phyloP scores from a whole-genome alignment of 306 rosid species.

The Malus sieversii region DNA sequence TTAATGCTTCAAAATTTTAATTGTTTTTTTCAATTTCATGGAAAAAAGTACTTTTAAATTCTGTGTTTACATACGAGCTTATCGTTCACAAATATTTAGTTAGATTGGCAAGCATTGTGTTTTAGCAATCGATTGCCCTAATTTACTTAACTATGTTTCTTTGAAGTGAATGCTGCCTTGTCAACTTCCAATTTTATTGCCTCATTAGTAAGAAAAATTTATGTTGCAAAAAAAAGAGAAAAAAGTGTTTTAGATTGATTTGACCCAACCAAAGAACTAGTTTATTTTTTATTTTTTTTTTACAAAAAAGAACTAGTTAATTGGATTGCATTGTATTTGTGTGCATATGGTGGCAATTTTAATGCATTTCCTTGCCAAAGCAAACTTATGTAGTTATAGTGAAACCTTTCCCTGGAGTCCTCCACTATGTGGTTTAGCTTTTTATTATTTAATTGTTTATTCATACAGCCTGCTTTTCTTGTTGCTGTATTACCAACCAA shows the following conservation, averaged over 20 bases:
- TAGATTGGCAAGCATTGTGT: not conserved
- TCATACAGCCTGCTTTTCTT: conserved; percentile 83
- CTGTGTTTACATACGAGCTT: not conserved
- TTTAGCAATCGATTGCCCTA: not conserved
- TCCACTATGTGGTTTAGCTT: not conserved
- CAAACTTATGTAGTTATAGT: not conserved
- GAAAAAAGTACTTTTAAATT: not conserved
- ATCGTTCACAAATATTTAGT: not conserved
- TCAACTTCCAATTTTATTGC: not conserved
- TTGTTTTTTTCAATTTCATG: not conserved
- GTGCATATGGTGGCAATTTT: not conserved
- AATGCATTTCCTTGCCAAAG: not conserved
- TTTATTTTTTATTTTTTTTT: not conserved
- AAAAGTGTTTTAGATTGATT: not conserved
- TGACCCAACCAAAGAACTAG: not conserved
- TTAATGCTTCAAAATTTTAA: not conserved
- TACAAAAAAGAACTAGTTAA: not conserved
- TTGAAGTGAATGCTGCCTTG: not conserved
- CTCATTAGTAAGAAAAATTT: not conserved
- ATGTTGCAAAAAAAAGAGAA: not conserved
- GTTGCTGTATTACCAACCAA: conserved; percentile 49
- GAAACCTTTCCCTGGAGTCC: not conserved
- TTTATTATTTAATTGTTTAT: conserved; percentile 13
- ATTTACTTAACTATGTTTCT: not conserved
- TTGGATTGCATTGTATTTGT: not conserved